These are phyloP conservation scores for Geranomyces variabilis DNA, from an alignment of 192 early-diverging fungal genomes.

Conservation along the genomic window DNA sequence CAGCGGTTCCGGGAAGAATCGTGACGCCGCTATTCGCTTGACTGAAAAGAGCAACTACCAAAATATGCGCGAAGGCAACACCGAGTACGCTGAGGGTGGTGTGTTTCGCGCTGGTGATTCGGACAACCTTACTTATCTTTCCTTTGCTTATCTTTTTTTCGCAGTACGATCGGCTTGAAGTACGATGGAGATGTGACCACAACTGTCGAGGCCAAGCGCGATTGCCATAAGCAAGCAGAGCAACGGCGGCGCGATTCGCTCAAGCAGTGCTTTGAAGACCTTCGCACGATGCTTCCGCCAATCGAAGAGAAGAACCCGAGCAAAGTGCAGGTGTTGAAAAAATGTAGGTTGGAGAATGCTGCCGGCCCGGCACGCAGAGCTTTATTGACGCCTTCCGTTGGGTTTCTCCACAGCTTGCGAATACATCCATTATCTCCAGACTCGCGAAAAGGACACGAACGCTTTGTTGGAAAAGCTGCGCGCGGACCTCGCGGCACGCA, in stretches of 20 bases:
- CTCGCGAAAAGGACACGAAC: slow-evolving; percentile 23
- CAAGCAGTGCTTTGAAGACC: slow-evolving; percentile 85
- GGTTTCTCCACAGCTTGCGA: slow-evolving; percentile 32
- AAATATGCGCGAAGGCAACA: slow-evolving; percentile 83
- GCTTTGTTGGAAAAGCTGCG: slow-evolving; percentile 22
- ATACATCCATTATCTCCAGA: slow-evolving; percentile 34
- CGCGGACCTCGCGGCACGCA: slow-evolving; percentile 29
- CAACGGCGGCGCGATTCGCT: slow-evolving; percentile 94
- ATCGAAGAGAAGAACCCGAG: slow-evolving; percentile 81
- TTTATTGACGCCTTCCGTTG: not conserved
- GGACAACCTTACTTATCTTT: not conserved
- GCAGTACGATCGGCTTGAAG: slow-evolving; percentile 68
- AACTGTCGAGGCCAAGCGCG: slow-evolving; percentile 80
- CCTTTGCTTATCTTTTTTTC: slow-evolving; percentile 5
- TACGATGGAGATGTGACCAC: slow-evolving; percentile 76
- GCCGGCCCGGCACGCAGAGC: not conserved
- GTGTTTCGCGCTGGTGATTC: not conserved
- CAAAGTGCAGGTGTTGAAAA: slow-evolving; percentile 81
- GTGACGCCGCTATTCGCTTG: slow-evolving; percentile 53
- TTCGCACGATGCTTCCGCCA: slow-evolving; percentile 70
- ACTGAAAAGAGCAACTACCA: slow-evolving; percentile 82
- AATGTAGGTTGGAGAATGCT: slow-evolving; percentile 40
- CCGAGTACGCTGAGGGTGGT: slow-evolving; percentile 61
- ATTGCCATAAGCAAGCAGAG: slow-evolving; percentile 93
- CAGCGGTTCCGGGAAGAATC: slow-evolving; percentile 34